A percentile compares a stretch with the other conserved stretches of the same genome.
Evolutionary conservation across 2,329 filamentous ascomycete genomes (phyloP).

Genomic region (Penicillium vulpinum): DNA sequence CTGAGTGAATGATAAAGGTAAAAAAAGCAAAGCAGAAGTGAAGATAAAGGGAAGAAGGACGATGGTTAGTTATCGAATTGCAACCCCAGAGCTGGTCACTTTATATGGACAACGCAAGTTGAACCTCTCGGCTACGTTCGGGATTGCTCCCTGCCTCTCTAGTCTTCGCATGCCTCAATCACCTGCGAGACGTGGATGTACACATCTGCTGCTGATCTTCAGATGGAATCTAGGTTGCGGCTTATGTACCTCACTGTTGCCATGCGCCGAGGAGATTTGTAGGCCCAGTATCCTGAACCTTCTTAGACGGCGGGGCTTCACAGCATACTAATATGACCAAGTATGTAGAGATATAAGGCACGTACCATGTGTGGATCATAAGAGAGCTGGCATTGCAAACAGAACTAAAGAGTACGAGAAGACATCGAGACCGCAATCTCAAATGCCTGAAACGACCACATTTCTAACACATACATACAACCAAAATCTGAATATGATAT

Average conservation of each 20-base stretch:
- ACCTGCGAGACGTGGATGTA: background rate
- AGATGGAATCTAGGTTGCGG: background rate
- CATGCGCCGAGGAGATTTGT: background rate
- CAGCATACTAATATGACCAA: background rate
- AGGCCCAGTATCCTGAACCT: background rate
- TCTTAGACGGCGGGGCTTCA: background rate
- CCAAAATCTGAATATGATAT: background rate
- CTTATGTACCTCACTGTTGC: background rate
- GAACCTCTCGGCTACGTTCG: too few relatives aligned
- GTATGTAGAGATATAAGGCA: too few relatives aligned
- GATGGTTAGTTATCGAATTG: too few relatives aligned
- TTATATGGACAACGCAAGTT: too few relatives aligned
- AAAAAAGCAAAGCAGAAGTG: background rate
- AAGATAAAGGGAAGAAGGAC: background rate
- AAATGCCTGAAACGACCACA: background rate
- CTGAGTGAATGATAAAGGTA: background rate
- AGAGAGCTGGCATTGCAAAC: background rate
- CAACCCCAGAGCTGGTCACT: too few relatives aligned
- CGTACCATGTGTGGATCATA: background rate
- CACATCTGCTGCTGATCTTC: too few relatives aligned
- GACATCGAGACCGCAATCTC: background rate
- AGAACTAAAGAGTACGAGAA: background rate
- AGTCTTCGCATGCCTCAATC: background rate
- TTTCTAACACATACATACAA: background rate
- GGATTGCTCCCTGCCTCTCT: background rate